A percentile compares a stretch with the other conserved stretches of the same genome.
phyloP scores from a whole-genome alignment of 768 basidiomycete genomes.

The Suillus subluteus region DNA sequence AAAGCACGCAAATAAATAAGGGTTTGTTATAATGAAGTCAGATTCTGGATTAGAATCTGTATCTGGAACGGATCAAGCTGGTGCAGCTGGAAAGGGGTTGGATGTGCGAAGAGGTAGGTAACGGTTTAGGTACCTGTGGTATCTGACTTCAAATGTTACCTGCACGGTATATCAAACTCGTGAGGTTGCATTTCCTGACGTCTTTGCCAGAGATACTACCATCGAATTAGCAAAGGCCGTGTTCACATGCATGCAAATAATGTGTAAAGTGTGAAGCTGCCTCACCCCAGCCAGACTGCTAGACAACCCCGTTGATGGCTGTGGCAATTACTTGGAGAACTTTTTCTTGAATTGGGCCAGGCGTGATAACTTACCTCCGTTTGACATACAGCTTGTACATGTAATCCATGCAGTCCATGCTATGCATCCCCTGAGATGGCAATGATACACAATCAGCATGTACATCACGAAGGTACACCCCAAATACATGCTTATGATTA shows the following conservation, averaged over 20 bases:
- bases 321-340: too few species aligned
- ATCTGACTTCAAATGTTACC: constrained; percentile 41
- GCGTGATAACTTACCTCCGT: neutral
- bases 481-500: neutral
- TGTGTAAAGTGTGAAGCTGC: too few species aligned
- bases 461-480: neutral
- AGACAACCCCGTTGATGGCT: too few species aligned
- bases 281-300: too few species aligned
- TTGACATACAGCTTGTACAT: neutral
- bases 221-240: too few species aligned
- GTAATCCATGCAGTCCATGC: neutral
- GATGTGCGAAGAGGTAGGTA: neutral
- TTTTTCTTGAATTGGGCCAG: neutral
- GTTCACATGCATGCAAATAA: too few species aligned
- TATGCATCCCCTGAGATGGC: neutral
- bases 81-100: constrained; percentile 24
- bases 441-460: neutral
- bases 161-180: too few species aligned
- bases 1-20: constrained; percentile 49
- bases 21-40: constrained; percentile 40
- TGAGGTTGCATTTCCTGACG: too few species aligned
- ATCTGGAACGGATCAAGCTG: constrained; percentile 23
- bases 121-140: constrained; percentile 36
- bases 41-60: constrained; percentile 25
- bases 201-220: too few species aligned